These are phyloP conservation scores for Starmerella geochares DNA, from an alignment of 805 yeast species.

Conservation along the genomic window DNA sequence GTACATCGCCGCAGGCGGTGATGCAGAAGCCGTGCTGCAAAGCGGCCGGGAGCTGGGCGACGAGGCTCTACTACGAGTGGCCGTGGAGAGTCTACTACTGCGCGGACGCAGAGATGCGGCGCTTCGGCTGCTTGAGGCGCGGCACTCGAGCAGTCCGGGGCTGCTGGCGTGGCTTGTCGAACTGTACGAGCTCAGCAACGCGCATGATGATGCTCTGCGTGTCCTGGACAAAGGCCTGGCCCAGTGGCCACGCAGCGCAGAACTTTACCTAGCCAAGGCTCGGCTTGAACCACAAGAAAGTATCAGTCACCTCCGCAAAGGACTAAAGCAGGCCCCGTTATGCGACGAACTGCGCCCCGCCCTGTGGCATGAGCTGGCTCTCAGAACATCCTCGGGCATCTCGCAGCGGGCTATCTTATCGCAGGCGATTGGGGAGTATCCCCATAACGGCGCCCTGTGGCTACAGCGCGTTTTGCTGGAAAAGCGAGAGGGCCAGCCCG, in stretches of 20 bases:
- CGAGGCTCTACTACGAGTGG: background rate
- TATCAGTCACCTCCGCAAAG: background rate
- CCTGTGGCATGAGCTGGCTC: slow-evolving; percentile 5
- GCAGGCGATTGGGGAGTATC: slow-evolving; percentile 7
- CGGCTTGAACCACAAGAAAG: background rate
- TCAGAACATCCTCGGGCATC: background rate
- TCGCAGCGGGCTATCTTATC: slow-evolving; percentile 15
- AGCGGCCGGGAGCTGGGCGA: background rate
- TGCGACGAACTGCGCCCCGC: background rate
- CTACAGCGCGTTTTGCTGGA: slow-evolving; percentile 9
- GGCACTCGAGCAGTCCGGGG: background rate
- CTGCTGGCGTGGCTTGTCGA: background rate
- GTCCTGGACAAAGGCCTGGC: background rate
- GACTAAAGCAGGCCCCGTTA: background rate
- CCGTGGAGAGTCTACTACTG: background rate
- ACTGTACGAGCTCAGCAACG: background rate
- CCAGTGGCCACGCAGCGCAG: slow-evolving; percentile 7
- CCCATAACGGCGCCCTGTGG: slow-evolving; percentile 17
- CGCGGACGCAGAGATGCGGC: background rate
- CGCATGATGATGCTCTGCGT: background rate
- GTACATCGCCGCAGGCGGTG: background rate
- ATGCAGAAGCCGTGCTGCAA: background rate
- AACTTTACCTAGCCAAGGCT: background rate
- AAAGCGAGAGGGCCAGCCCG: slow-evolving; percentile 1
- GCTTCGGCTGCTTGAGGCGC: background rate